Conservation (phyloP, 2,329 filamentous ascomycete species). For the Colletotrichum noveboracense region DNA sequence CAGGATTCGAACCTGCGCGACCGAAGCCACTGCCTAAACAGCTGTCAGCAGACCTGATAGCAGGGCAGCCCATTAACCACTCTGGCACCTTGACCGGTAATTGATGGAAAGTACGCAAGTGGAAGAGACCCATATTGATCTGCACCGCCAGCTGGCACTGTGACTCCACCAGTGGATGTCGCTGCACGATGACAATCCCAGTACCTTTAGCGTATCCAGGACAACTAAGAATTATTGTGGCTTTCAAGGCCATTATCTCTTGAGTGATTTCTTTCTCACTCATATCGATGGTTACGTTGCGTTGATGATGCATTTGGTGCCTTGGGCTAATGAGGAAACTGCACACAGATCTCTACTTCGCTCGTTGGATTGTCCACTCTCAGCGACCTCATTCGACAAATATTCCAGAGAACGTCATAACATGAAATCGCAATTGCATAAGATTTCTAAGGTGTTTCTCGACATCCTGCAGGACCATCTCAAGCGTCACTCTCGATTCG, state of each 20-base stretch:
- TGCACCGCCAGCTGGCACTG: background rate
- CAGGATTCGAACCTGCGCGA: slow-evolving; percentile 7
- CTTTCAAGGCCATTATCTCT: background rate
- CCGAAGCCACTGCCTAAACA: slow-evolving; percentile 1
- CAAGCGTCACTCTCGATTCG: background rate
- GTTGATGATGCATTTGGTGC: rapidly evolving
- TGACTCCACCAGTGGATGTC: background rate
- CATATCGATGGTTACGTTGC: rapidly evolving
- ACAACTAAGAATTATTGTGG: too few species aligned
- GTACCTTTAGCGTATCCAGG: background rate
- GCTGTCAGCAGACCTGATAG: background rate
- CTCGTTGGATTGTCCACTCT: background rate
- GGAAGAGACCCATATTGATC: background rate
- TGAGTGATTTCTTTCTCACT: rapidly evolving
- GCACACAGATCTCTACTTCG: rapidly evolving
- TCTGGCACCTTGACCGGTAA: background rate
- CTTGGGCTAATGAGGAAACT: background rate
- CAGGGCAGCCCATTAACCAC: slow-evolving; percentile 9
- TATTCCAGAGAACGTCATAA: too few species aligned
- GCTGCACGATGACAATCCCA: background rate
- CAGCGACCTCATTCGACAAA: background rate
- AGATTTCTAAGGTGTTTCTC: background rate
- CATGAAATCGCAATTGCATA: too few species aligned
- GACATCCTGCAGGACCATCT: background rate
- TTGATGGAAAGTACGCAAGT: background rate